Base-by-base conservation (phyloP, 768 basidiomycete species). In the Mycena capillaripes region DNA sequence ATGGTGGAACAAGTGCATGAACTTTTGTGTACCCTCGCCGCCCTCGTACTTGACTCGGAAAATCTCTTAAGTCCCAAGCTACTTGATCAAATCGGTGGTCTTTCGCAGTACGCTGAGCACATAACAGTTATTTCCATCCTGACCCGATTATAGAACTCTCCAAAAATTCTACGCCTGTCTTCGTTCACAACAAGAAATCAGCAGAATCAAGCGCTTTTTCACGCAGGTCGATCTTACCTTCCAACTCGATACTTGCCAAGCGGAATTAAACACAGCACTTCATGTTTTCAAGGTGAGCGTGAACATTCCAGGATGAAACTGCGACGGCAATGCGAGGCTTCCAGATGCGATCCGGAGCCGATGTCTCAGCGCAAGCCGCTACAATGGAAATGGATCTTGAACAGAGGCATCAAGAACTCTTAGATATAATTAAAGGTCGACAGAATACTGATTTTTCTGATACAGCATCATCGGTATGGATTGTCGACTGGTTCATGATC, bases 161-260 rank as follows among this genome's bases (percentile, higher is more conserved):
- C 44, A 62, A 7, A 62, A 62, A 48, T 46, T 62, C 30, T 27
- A 62, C 21, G 46, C 46, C 19, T 62, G 44, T 62, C 36, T 62
- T 23, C 46, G 36, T 10, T 62, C 60, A 7, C 60, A 62, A 19
- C 25, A 62, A 46, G 60, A 62, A 19, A 46, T 62, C 60, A 29
- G 60, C 9, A 19, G 11, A 48, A 36, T 62, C 12, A 62, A 32
- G 21, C 42, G 60, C 5, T 50, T 62, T 4, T 62, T 62, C 30
- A 62, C 48, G 44, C 60, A 62, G 25, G 25, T 14, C 25, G 60
- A 62, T 10, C 7, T 62, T 30, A 50, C 60, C 27, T 17, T 14
- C 27, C 60, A 62, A 19, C 60, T 62, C 44, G 30, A 44, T n/a
- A n/a, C 30, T 17, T 62, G 60, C 23, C 42, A 62, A 17, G 46